Evolutionary conservation across 2,329 filamentous ascomycete genomes (phyloP).

Genomic region (Stachybotrys elegans): DNA sequence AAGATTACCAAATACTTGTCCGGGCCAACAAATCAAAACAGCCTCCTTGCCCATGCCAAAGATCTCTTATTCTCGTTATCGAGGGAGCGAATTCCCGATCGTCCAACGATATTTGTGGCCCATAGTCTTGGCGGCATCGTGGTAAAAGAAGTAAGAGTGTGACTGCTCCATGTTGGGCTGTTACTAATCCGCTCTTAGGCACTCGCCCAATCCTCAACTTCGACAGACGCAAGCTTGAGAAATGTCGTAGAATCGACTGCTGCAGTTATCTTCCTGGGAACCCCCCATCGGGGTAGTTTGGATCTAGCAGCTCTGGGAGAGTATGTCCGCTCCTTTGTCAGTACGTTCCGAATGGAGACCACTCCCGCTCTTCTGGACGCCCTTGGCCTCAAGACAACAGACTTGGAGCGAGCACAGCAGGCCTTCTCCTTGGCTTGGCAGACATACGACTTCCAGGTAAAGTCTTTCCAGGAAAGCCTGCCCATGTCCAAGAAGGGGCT

Average conservation of each 20-base stretch:
- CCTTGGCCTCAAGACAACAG: conserved; percentile 8
- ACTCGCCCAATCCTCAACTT: conserved; percentile 5
- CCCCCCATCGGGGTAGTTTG: not conserved
- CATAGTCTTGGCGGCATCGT: conserved; percentile 9
- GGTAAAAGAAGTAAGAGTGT: conserved; percentile 7
- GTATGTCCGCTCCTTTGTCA: conserved; percentile 1
- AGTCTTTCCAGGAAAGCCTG: conserved; percentile 13
- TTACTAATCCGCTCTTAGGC: conserved; percentile 4
- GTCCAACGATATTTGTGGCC: conserved; percentile 7
- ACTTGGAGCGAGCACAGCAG: conserved; percentile 10
- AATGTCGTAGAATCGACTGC: not conserved
- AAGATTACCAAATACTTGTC: conserved; percentile 11
- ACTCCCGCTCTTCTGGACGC: conserved; percentile 2
- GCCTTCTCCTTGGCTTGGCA: conserved; percentile 8
- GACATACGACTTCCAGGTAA: conserved; percentile 9
- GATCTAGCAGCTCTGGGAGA: conserved; percentile 4
- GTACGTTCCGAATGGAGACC: not conserved
- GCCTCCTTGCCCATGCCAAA: conserved; percentile 7
- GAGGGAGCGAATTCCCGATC: not conserved
- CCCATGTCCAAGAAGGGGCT: conserved; percentile 3
- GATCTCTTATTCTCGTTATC: conserved; percentile 8
- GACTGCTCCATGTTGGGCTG: not conserved
- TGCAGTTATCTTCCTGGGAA: not conserved
- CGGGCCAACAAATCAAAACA: conserved; percentile 3
- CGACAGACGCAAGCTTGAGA: not conserved